Base-by-base conservation (phyloP, 345 rosid species). In the Stellera chamaejasme region DNA sequence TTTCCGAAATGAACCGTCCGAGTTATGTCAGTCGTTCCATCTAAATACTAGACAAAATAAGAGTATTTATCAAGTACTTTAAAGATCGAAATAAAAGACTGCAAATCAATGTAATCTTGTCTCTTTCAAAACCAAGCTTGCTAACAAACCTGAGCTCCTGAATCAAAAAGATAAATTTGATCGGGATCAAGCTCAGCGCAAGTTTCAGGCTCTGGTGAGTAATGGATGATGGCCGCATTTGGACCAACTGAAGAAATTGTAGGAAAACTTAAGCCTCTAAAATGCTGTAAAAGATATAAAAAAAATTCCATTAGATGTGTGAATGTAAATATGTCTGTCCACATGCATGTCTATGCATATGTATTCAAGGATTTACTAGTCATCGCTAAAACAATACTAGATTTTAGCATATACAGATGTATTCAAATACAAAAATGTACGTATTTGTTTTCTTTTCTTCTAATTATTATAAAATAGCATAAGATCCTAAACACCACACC, bases 21-120 rank as follows among this genome's bases (percentile, higher is more conserved):
- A 53, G 97, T 93, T 57, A 93, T 82, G 67, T 93, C 97, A 68
- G 99, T 93, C 27, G 97, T 89, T 64, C 99, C 99, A 72, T 93
- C 99, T 28, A 84, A 82, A 78, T 93, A 93, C 97, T 92, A 54
- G 10, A 69, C 73, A 73, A 27, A 47, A 68, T 62, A 43, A 47
- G 41, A 47, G 41, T 32, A 68, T 43, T 45, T 32, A 55, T 64
- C 45, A 54, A n/a, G 39, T 32, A 32, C 39, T 32, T 32, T 32
- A 32, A 32, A 32, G 39, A 5, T 4, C 15, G 61, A 52, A 58
- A 39, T 10, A n/a, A 64, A 15, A 48, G 25, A 45, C 42, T 46
- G 50, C 27, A 42, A 39, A 26, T 36, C 27, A 25, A 10, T 25
- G 10, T 6, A 25, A 6, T 26, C 54, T 15, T 45, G 10, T 25